phyloP scores from a whole-genome alignment of 2,329 filamentous ascomycete genomes.

The Apiospora malaysiana region DNA sequence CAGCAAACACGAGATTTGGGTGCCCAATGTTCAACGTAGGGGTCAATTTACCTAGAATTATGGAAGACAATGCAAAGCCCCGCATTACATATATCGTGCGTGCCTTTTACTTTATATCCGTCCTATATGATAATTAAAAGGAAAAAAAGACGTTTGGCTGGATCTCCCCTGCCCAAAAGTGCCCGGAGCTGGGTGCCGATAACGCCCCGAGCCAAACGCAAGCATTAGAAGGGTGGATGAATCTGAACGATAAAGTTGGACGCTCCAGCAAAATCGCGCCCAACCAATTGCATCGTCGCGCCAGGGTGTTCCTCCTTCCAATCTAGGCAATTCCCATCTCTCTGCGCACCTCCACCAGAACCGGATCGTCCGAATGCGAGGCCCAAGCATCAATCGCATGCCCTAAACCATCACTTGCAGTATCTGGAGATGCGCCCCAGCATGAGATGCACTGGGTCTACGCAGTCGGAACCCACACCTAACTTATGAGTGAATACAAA shows the following conservation, averaged over 20 bases:
- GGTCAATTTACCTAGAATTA: too few species aligned
- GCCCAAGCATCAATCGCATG: not conserved
- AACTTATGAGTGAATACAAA: not conserved
- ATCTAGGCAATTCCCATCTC: constrained; percentile 2
- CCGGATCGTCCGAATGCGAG: not conserved
- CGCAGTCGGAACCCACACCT: not conserved
- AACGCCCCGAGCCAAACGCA: not conserved
- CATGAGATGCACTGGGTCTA: not conserved
- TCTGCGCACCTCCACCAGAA: not conserved
- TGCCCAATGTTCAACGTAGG: not conserved
- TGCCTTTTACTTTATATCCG: too few species aligned
- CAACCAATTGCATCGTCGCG: not conserved
- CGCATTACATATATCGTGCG: not conserved
- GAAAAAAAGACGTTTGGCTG: too few species aligned
- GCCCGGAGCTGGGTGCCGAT: not conserved
- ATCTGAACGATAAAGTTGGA: not conserved
- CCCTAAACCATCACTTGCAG: not conserved
- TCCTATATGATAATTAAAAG: too few species aligned
- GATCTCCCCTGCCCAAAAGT: not conserved
- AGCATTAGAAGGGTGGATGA: not conserved
- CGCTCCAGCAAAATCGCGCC: not conserved
- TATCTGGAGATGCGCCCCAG: not conserved
- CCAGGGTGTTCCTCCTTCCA: constrained; percentile 6
- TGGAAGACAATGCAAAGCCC: not conserved
- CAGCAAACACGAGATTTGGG: not conserved